Percentiles rank a stretch among this genome's conserved stretches.
Evolutionary conservation across 805 yeast species (phyloP).

Genomic region (Grigorovia yakushimaensis): DNA sequence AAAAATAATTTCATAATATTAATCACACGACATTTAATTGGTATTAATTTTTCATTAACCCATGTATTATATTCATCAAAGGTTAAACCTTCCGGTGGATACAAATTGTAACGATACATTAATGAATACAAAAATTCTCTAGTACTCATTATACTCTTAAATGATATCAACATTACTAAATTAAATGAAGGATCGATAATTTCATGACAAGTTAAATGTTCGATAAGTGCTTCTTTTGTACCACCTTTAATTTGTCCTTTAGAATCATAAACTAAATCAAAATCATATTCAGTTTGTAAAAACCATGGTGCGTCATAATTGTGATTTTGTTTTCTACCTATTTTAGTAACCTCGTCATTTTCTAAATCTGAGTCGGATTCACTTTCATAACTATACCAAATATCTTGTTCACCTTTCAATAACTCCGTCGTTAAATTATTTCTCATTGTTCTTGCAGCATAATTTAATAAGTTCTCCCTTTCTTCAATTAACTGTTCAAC

Average conservation of each 20-base stretch:
- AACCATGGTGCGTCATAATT: conserved; percentile 51
- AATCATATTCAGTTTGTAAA: conserved; percentile 57
- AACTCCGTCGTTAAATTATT: conserved; percentile 56
- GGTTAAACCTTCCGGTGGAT: conserved; percentile 81
- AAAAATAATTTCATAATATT: conserved; percentile 57
- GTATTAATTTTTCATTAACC: conserved; percentile 60
- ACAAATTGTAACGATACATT: conserved; percentile 54
- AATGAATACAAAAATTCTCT: conserved; percentile 49
- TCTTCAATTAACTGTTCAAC: conserved; percentile 58
- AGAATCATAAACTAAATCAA: conserved; percentile 48
- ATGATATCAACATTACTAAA: conserved; percentile 61
- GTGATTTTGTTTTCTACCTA: not conserved
- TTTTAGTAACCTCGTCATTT: conserved; percentile 1
- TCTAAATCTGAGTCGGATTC: conserved; percentile 13
- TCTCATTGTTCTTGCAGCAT: conserved; percentile 71
- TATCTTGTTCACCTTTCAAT: conserved; percentile 39
- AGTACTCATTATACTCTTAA: conserved; percentile 64
- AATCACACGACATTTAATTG: conserved; percentile 56
- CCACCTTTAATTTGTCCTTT: conserved; percentile 79
- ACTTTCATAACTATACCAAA: conserved; percentile 22
- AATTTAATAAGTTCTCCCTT: conserved; percentile 57
- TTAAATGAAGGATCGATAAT: conserved; percentile 53
- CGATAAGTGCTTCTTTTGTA: conserved; percentile 63
- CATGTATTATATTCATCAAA: conserved; percentile 73
- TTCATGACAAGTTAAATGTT: conserved; percentile 71